Evolutionary conservation across 192 early-diverging fungal species (phyloP), one percentile per base, ranked within the genome.

Genomic region (Coemansia sp.): DNA sequence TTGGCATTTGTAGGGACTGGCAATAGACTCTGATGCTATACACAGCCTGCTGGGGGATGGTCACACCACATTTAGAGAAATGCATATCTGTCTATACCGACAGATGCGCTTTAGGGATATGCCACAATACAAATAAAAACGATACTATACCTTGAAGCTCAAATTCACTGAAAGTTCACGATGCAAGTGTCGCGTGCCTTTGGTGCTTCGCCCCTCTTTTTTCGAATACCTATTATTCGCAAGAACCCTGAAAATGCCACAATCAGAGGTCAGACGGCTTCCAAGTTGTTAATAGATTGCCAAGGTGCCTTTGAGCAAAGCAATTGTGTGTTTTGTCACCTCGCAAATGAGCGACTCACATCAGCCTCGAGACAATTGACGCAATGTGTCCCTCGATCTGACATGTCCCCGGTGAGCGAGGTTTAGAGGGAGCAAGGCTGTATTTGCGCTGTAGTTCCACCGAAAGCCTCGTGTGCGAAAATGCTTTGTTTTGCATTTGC

Each of bases 121-220:
- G 3, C 41, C 15, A 42, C 15, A 18, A 19, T 19, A 19, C 41
- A 42, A 5, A 19, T 14, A 42, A 5, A 42, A 3, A 5, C 14
- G 41, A 3, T 19, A 42, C 41, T 42, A 42, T 42, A 42, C 41
- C 41, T 42, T 42, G 14, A n/a, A 18, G 2, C 41, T 42, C 41
- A 5, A 35, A 35, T 35, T 35, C 33, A 35, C 33, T 35, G 33
- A 35, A 43, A 13, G 41, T 56, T 19, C 33, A 28, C 23, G 54
- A n/a, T 41, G 54, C 28, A 45, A 30, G 30, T 31, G 54, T 56
- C 54, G 54, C 54, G 54, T 56, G 54, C 39, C 39, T 30, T 12
- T 16, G 6, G 28, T 42, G 41, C 33, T 48, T 21, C 46, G 46
- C 6, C 33, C 33, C 33, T 30, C 23, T 11, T 26, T 26, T 26